These are phyloP conservation scores for Hirschfeldia incana DNA, from an alignment of 345 rosid genomes.

Conservation along the genomic window DNA sequence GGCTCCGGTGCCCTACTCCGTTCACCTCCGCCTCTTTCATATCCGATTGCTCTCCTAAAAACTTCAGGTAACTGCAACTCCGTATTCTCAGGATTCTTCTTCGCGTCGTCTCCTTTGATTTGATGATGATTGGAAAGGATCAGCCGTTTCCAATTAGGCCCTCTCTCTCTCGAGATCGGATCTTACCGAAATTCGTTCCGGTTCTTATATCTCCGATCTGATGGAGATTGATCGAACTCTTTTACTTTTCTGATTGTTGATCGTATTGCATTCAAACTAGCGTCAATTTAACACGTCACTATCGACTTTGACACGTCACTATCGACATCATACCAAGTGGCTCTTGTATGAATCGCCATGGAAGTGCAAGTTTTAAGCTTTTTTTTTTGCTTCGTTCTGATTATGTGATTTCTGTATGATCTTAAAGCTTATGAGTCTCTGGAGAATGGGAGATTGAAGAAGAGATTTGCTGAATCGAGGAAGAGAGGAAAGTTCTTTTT, in stretches of 20 bases:
- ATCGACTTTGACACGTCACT: no score
- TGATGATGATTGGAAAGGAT: neutral
- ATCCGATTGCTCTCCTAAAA: neutral
- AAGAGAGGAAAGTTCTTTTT: neutral
- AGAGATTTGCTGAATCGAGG: neutral
- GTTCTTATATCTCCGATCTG: slow-evolving; percentile 7
- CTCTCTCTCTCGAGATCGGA: slow-evolving; percentile 1
- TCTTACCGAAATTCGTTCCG: slow-evolving; percentile 10
- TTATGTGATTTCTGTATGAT: neutral
- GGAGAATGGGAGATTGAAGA: neutral
- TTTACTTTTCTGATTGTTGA: neutral
- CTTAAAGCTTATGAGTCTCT: neutral
- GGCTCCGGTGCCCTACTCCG: neutral
- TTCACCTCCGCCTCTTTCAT: neutral
- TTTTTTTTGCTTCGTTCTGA: neutral
- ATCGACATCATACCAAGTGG: no score
- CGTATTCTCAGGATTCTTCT: neutral
- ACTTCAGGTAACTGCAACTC: slow-evolving; percentile 26
- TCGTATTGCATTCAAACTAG: neutral
- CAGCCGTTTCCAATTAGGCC: neutral
- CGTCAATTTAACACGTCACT: neutral
- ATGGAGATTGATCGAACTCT: neutral
- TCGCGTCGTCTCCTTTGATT: neutral
- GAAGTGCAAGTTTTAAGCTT: neutral
- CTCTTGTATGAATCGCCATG: neutral